phyloP scores from a whole-genome alignment of 805 yeast genomes.

The Soucietia sequanensis region DNA sequence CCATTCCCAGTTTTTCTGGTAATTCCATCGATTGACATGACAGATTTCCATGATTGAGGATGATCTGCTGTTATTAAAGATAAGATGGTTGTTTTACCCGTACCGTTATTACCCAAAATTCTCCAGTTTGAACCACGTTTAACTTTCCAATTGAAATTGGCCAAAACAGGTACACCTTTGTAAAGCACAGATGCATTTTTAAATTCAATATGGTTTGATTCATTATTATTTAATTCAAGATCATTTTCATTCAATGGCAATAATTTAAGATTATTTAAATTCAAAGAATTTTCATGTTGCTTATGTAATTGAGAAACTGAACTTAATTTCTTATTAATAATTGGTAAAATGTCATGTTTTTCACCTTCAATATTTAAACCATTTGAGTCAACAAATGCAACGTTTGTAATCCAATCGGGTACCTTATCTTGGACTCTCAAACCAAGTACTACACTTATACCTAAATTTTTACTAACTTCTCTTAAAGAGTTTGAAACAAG shows the following conservation, averaged over 20 bases:
- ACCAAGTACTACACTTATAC: constrained; percentile 68
- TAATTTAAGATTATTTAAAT: neutral
- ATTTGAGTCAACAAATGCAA: constrained; percentile 52
- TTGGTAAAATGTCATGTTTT: constrained; percentile 20
- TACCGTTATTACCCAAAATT: constrained; percentile 83
- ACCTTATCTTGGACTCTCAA: constrained; percentile 70
- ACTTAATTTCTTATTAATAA: constrained; percentile 12
- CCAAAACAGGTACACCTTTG: constrained; percentile 57
- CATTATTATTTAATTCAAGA: neutral
- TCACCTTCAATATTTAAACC: constrained; percentile 57
- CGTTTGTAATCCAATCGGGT: constrained; percentile 78
- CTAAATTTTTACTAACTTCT: constrained; percentile 27
- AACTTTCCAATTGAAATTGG: constrained; percentile 64
- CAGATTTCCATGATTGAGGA: constrained; percentile 90
- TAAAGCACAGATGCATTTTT: constrained; percentile 64
- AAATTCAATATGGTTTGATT: constrained; percentile 43
- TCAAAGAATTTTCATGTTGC: constrained; percentile 5
- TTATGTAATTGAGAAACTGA: constrained; percentile 7
- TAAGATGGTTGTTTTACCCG: constrained; percentile 88
- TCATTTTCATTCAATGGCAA: constrained; percentile 3
- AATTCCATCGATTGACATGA: constrained; percentile 60
- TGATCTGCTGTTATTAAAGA: constrained; percentile 90
- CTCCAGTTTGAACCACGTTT: constrained; percentile 82
- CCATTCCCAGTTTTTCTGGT: constrained; percentile 71
- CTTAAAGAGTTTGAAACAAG: constrained; percentile 56